Evolutionary conservation across 495 filamentous ascomycete genomes (phyloP), one percentile per base, ranked within the genome.

Genomic region (Penicillium lividum): DNA sequence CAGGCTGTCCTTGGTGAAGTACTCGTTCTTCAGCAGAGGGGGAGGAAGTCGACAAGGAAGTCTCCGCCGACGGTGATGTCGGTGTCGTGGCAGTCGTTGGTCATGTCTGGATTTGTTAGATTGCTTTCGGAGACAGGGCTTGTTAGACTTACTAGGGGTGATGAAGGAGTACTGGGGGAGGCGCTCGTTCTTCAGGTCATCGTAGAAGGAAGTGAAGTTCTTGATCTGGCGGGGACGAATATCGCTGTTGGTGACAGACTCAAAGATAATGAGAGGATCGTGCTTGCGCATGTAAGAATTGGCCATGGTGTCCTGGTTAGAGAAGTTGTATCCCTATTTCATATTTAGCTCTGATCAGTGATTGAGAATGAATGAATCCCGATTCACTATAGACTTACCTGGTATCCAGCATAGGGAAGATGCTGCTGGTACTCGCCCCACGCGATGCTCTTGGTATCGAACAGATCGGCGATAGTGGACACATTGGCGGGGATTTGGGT

Each of bases 101-200:
- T 56, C 54, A 56, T 56, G 54, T 56, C 33, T 36, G 10, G 8
- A 4, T 36, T 11, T 10, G 33, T 36, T 36, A 36, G 33, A 9
- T 36, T 11, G 9, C 9, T 36, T 36, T 13, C 13, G 33, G 10
- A 10, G 11, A 34, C 1, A 10, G 33, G 8, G 30, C 8, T 7
- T 3, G 6, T 3, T 9, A 36, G 13, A 36, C 33, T 11, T 36
- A 36, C 33, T 55, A 40, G 54, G 54, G 11, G 58, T 89, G 53
- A 89, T 81, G 68, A 89, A 88, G 58, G 82, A 80, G 83, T 83
- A 89, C 64, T 89, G 87, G 7, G 86, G 86, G 6, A 89, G 75
- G 31, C 68, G 76, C 47, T 81, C 64, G 42, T 73, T 69, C 45
- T 76, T 68, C 15, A 88, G 68, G 51, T 88, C 86, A 34, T 79